These are phyloP conservation scores for Decorospora gaudefroyi DNA, from an alignment of 2,329 filamentous ascomycete species.

Conservation along the genomic window DNA sequence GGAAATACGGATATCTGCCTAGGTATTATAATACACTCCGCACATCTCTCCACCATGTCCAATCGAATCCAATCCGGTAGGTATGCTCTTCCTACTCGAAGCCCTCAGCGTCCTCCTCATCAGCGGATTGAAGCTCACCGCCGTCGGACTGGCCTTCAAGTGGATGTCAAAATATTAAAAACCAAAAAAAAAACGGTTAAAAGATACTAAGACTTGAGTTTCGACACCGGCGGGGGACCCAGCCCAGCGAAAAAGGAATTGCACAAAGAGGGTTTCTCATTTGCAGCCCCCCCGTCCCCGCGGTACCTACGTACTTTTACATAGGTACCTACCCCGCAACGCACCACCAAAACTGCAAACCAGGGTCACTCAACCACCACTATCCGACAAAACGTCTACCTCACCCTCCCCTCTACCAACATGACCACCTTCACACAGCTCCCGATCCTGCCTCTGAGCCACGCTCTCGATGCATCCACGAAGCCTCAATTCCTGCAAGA, in stretches of 20 bases:
- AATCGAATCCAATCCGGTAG: background rate
- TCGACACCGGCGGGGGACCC: background rate
- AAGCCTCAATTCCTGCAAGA: slow-evolving; percentile 74
- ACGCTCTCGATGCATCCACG: slow-evolving; percentile 66
- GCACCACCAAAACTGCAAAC: too few species aligned
- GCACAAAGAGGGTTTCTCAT: too few species aligned
- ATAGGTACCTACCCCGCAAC: too few species aligned
- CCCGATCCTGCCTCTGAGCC: slow-evolving; percentile 75
- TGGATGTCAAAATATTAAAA: slow-evolving; percentile 33
- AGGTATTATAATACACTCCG: background rate
- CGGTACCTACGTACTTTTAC: too few species aligned
- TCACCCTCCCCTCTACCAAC: slow-evolving; percentile 5
- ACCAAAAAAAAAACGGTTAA: background rate
- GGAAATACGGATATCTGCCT: background rate
- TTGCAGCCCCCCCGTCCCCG: too few species aligned
- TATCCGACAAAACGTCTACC: background rate
- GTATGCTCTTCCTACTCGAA: slow-evolving; percentile 32
- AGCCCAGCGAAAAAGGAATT: too few species aligned
- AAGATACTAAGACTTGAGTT: background rate
- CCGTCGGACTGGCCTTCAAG: slow-evolving; percentile 33
- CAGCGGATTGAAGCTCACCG: slow-evolving; percentile 38
- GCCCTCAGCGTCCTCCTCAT: slow-evolving; percentile 31
- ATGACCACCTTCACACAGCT: slow-evolving; percentile 75
- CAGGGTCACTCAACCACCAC: slow-evolving; percentile 1
- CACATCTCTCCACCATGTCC: background rate